Conservation (phyloP, 2,329 filamentous ascomycete species). For the Penicillium sp. region DNA sequence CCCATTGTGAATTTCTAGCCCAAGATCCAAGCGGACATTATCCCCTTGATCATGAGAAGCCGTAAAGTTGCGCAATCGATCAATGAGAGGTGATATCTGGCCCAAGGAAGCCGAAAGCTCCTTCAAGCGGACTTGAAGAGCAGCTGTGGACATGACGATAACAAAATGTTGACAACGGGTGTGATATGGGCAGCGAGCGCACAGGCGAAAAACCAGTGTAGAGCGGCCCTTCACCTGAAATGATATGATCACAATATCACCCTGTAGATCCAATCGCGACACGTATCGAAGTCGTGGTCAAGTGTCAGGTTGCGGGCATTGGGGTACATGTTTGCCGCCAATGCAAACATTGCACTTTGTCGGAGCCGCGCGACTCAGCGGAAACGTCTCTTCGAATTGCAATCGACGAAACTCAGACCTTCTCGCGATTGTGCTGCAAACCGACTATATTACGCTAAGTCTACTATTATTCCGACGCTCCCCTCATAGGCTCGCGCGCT, state of each 20-base stretch:
- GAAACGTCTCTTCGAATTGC: not conserved
- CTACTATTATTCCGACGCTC: too few relatives aligned
- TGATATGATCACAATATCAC: too few relatives aligned
- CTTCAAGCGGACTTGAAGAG: slow-evolving; percentile 47
- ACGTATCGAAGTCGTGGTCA: too few relatives aligned
- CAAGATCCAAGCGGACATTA: slow-evolving; percentile 64
- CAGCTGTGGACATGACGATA: slow-evolving; percentile 39
- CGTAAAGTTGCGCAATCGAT: slow-evolving; percentile 54
- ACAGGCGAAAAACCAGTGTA: too few relatives aligned
- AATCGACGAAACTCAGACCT: not conserved
- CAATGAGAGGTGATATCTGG: slow-evolving; percentile 50
- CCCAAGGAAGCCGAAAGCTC: slow-evolving; percentile 51
- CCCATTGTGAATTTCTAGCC: slow-evolving; percentile 70
- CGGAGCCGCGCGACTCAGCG: not conserved
- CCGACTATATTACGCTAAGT: too few relatives aligned
- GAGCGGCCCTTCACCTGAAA: too few relatives aligned
- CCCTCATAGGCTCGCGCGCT: too few relatives aligned
- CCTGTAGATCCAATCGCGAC: too few relatives aligned
- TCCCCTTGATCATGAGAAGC: slow-evolving; percentile 60
- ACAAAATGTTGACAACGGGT: too few relatives aligned
- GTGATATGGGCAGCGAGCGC: too few relatives aligned
- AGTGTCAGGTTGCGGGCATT: not conserved
- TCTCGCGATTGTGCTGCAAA: not conserved
- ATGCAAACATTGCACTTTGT: not conserved
- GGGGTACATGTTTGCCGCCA: not conserved